Conservation (phyloP, 768 basidiomycete genomes). For the Rubroboletus pulcherrimus region DNA sequence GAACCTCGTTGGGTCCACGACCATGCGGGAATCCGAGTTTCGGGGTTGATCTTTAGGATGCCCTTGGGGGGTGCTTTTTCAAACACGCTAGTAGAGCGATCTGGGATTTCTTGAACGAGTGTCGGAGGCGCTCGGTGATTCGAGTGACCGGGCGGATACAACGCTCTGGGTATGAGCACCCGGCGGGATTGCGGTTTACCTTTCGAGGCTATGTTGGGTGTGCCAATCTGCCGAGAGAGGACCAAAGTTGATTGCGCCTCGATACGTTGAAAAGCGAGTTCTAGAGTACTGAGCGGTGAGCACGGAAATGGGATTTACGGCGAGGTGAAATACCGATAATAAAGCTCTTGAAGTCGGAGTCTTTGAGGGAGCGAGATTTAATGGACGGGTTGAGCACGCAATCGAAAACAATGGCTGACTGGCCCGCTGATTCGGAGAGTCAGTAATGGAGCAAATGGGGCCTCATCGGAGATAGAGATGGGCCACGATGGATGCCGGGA, state of each 20-base stretch:
- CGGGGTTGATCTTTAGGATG: slow-evolving; percentile 37
- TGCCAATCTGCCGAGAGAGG: slow-evolving; percentile 65
- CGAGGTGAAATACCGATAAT: slow-evolving; percentile 49
- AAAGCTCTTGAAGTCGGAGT: slow-evolving; percentile 65
- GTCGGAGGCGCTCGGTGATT: slow-evolving; percentile 10
- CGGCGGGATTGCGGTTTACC: slow-evolving; percentile 60
- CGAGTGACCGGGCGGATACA: slow-evolving; percentile 31
- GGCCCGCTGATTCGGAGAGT: slow-evolving; percentile 50
- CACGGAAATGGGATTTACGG: not conserved
- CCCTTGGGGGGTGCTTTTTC: slow-evolving; percentile 33
- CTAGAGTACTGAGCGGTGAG: slow-evolving; percentile 33
- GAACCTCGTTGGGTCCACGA: slow-evolving; percentile 45
- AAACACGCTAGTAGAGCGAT: slow-evolving; percentile 40
- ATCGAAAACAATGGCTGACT: slow-evolving; percentile 68
- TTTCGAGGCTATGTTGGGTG: slow-evolving; percentile 75
- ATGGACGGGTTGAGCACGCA: slow-evolving; percentile 60
- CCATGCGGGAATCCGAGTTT: slow-evolving; percentile 43
- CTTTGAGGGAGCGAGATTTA: slow-evolving; percentile 54
- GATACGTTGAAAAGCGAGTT: slow-evolving; percentile 64
- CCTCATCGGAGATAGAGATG: slow-evolving; percentile 15
- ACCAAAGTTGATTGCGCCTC: slow-evolving; percentile 56
- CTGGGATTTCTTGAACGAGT: slow-evolving; percentile 32
- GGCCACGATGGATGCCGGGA: slow-evolving; percentile 3
- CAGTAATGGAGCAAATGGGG: not conserved
- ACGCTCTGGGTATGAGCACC: slow-evolving; percentile 48